A percentile compares a stretch with the other conserved stretches of the same genome.
Evolutionary conservation across 345 rosid species (phyloP).

Genomic region (Cardamine occulta): DNA sequence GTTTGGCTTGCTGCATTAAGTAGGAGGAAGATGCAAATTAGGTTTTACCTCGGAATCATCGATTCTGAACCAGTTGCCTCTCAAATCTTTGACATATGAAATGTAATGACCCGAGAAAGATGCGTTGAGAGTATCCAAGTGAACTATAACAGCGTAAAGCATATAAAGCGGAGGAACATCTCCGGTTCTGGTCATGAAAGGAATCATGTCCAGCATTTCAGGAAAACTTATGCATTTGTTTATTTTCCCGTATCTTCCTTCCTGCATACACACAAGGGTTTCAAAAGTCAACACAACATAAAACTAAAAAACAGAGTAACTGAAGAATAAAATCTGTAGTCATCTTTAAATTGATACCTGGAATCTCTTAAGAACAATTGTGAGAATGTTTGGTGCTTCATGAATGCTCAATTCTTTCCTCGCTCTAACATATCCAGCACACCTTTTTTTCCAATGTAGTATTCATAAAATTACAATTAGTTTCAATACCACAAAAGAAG

Average conservation of each 20-base stretch:
- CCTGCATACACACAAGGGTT: constrained; percentile 49
- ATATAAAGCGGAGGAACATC: constrained; percentile 78
- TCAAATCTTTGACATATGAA: constrained; percentile 72
- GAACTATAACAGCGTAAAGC: constrained; percentile 83
- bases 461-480: constrained; percentile 2
- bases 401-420: constrained; percentile 80
- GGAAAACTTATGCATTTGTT: constrained; percentile 80
- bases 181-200: constrained; percentile 71
- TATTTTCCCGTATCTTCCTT: constrained; percentile 77
- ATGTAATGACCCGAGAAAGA: constrained; percentile 87
- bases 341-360: constrained; percentile 52
- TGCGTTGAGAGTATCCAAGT: constrained; percentile 82
- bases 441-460: constrained; percentile 50
- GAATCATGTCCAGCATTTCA: constrained; percentile 81
- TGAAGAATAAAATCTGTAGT: constrained; percentile 3
- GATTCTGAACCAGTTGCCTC: constrained; percentile 76
- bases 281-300: not conserved
- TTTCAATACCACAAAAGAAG: not conserved
- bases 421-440: constrained; percentile 76
- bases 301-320: not conserved
- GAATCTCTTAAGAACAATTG: constrained; percentile 87
- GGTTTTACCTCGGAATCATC: constrained; percentile 73
- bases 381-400: constrained; percentile 86
- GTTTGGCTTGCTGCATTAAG: not conserved
- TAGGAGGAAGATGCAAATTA: constrained; percentile 2